Evolutionary conservation across 2,329 filamentous ascomycete genomes (phyloP), one percentile per base, ranked within the genome.

Genomic region (Sodiomyces alkalinus): DNA sequence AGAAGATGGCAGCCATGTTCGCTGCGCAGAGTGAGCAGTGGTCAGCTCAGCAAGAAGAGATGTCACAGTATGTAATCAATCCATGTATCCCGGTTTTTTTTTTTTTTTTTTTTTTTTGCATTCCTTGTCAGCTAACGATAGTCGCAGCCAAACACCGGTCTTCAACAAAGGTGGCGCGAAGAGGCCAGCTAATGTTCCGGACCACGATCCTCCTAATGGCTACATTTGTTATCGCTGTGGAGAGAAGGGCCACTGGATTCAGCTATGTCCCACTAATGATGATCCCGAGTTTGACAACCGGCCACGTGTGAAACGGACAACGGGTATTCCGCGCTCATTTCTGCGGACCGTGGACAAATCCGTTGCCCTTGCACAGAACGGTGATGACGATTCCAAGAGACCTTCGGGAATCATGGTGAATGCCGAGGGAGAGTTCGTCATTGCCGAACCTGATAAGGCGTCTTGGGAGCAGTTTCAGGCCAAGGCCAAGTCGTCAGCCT

Each of bases 191-290:
- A 80, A 81, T 39, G 80, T 92, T 17, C 90, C 90, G 4, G 86
- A 92, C 42, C 86, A 93, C 46, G 83, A 90, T 25, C 86, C 90
- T 3, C 90, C 90, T 1, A 79, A 80, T 29, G 86, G 86, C 29
- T 98, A 98, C 52, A 78, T 94, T 36, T 98, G 90, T 57, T 93
- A 94, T 50, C 78, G 90, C 27, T 98, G 90, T 54, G 80, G 85
- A 36, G 80, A 94, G 52, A 94, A 94, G 58, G 90, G 86, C n/a
- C 90, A 98, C 52, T 98, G 87, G 87, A 98, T 98, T 37, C 87
- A 96, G 56, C 72, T 82, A 29, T 98, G 90, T 47, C 90, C 90
- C 6, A 98, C 87, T n/a, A 98, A 98, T 51, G 83, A 93, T 50
- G 86, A 98, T 41, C 87, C 90, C 3, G 86, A 85, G 35, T 96